Conservation (phyloP, 306 rosid species). For the Datisca glomerata region DNA sequence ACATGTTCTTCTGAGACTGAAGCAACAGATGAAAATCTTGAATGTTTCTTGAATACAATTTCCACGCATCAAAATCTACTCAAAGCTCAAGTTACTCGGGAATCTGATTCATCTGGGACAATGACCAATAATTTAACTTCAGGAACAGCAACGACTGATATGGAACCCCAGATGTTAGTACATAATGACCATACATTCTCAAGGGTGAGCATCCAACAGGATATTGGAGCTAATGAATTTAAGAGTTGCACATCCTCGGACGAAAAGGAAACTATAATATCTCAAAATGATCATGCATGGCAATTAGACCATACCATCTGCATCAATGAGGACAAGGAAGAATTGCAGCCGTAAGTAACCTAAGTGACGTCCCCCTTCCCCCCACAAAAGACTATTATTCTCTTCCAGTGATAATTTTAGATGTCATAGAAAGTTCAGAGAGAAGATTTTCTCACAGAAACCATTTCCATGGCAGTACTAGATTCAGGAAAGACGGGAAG, state of each 20-base stretch:
- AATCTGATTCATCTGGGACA: constrained; percentile 15
- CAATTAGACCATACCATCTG: no score
- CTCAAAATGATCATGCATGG: constrained; percentile 11
- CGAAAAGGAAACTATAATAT: constrained; percentile 21
- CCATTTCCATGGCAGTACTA: constrained; percentile 30
- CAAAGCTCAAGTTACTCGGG: constrained; percentile 10
- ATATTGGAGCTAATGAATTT: constrained; percentile 16
- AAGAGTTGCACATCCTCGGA: constrained; percentile 12
- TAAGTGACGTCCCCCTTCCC: no score
- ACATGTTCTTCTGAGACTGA: constrained; percentile 14
- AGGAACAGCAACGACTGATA: constrained; percentile 7
- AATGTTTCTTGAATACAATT: constrained; percentile 8
- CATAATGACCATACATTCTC: constrained; percentile 14
- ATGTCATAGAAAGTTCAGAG: no score
- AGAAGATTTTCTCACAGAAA: no score
- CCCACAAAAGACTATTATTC: no score
- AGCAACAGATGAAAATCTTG: constrained; percentile 16
- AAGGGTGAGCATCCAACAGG: constrained; percentile 9
- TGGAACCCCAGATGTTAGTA: no score
- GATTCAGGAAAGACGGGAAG: constrained; percentile 20
- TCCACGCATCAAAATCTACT: constrained; percentile 5
- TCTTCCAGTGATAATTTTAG: no score
- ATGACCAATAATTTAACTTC: constrained; percentile 14
- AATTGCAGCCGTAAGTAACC: constrained; percentile 34
- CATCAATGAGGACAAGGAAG: constrained; percentile 17